Conservation (phyloP, 345 rosid species). For the Citrus sinensis region DVS_A1.0 CM039169.1:26356501-26357000, state of each 20-base stretch:
- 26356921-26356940: conserved; percentile 29
- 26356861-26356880: conserved; percentile 6
- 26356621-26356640: conserved; percentile 25
- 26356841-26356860: conserved; percentile 34
- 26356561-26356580: background rate
- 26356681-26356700: background rate
- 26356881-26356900: background rate
- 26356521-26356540: background rate
- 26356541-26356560: no score
- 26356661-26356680: conserved; percentile 12
- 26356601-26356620: conserved; percentile 15
- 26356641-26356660: conserved; percentile 24
- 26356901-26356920: background rate
- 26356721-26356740: background rate
- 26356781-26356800: conserved; percentile 54
- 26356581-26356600: conserved; percentile 19
- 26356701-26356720: background rate
- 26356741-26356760: no score
- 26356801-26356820: conserved; percentile 55
- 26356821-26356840: conserved; percentile 11
- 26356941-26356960: conserved; percentile 40
- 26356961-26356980: conserved; percentile 13
- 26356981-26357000: conserved; percentile 6
- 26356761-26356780: conserved; percentile 43
- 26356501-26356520: no score